Base-by-base conservation (phyloP, 2,329 filamentous ascomycete genomes). In the Cordyceps militaris region DNA sequence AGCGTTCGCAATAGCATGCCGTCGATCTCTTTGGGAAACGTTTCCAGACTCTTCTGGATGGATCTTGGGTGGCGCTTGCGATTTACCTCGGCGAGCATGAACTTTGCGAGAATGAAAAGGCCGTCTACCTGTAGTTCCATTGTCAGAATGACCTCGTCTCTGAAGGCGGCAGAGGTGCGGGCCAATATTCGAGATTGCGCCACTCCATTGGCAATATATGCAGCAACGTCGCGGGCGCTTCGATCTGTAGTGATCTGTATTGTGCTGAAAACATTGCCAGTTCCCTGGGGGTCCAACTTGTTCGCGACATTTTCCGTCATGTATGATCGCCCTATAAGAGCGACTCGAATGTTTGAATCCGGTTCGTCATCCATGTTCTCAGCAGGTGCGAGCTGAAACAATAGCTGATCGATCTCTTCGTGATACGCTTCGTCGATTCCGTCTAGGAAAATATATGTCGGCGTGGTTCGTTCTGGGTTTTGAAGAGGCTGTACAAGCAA, bases 61-160 rank as follows among this genome's bases (percentile, higher is more conserved):
- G 75, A 74, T 7, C 72, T 69, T 0, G 76, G 74, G 44, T 78
- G 76, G 3, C 71, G 69, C 57, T 78, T 73, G 32, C 74, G 73
- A 23, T 70, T 72, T 3, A 79, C 66, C 50, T 82, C 79, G 5
- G 74, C 74, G 3, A 82, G 57, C 76, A 79, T 79, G 46, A 79
- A 73, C 57, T 78, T 74, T 48, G 76, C 77, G 47, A 77, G 70
- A 21, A 79, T 76, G 61, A 79, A 79, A 19, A 79, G 70, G 0
- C 76, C 77, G 21, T 76, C 73, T 1, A 76, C 76, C 21, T 74
- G 72, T 6, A 69, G 68, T 4, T 69, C 68, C 64, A 79, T 70
- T 8, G 69, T 71, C 3, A 71, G 63, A 2, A 75, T 67, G 4
- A 79, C 70, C 32, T 73, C 69, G 14, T 70, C 61, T 59, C 71